phyloP scores from a whole-genome alignment of 352 stramenopile species.

The Globisporangium spiculum region DNA sequence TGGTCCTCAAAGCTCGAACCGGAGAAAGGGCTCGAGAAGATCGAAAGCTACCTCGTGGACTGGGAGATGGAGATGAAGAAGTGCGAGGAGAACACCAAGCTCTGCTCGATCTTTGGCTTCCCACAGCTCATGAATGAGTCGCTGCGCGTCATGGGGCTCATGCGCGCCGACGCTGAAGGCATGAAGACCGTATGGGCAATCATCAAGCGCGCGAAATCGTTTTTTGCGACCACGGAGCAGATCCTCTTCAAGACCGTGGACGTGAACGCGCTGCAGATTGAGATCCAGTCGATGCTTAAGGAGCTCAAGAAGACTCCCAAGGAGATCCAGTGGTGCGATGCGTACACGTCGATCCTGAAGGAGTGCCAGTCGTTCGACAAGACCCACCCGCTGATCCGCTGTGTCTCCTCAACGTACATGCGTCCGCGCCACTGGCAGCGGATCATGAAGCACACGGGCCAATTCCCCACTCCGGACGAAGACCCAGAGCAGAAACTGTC shows the following conservation, averaged over 20 bases:
- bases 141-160: constrained; percentile 83
- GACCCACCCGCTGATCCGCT: constrained; percentile 76
- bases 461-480: constrained; percentile 92
- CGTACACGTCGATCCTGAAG: constrained; percentile 84
- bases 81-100: constrained; percentile 88
- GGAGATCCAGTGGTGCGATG: constrained; percentile 90
- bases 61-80: constrained; percentile 90
- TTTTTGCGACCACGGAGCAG: constrained; percentile 62
- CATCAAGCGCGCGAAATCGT: constrained; percentile 72
- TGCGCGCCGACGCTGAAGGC: constrained; percentile 78
- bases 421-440: constrained; percentile 92
- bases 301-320: constrained; percentile 92
- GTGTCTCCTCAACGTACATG: constrained; percentile 86
- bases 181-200: constrained; percentile 79
- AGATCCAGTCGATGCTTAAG: constrained; percentile 93
- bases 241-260: constrained; percentile 92
- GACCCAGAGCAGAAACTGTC: constrained; percentile 90
- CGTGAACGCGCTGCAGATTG: constrained; percentile 93
- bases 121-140: constrained; percentile 92
- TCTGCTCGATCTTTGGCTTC: constrained; percentile 94
- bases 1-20: constrained; percentile 80
- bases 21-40: constrained; percentile 81
- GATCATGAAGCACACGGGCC: constrained; percentile 87
- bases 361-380: constrained; percentile 86
- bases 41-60: constrained; percentile 76